Conservation (phyloP, 495 filamentous ascomycete species). For the Aspergillus hancockii region DNA sequence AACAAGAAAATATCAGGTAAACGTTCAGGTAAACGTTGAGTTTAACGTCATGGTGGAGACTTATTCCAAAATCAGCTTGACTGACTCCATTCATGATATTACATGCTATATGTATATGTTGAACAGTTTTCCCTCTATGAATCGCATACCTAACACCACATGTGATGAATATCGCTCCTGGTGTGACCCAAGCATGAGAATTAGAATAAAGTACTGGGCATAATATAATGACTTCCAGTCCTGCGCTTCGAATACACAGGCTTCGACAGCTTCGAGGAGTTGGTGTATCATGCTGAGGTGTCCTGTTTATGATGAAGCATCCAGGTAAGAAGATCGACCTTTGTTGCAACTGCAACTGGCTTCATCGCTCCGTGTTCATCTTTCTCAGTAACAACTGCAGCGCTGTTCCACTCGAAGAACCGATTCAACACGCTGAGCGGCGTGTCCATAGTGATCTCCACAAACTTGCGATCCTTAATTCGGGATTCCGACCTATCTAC, state of each 20-base stretch:
- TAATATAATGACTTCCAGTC: background rate
- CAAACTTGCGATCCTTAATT: slow-evolving; percentile 66
- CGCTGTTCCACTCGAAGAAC: slow-evolving; percentile 98
- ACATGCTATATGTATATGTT: too few relatives aligned
- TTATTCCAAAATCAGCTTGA: too few relatives aligned
- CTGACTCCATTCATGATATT: too few relatives aligned
- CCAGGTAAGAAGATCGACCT: slow-evolving; percentile 94
- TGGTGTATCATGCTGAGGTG: background rate
- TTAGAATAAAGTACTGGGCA: too few relatives aligned
- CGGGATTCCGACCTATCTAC: slow-evolving; percentile 16
- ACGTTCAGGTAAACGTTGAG: too few relatives aligned
- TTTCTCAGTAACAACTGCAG: slow-evolving; percentile 85
- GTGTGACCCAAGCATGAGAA: too few relatives aligned
- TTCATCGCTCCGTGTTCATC: slow-evolving; percentile 61
- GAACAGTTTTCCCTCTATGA: too few relatives aligned
- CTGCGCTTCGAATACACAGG: background rate
- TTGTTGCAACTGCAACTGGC: slow-evolving; percentile 89
- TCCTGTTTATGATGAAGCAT: slow-evolving; percentile 68
- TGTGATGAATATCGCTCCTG: too few relatives aligned
- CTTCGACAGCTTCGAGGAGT: background rate
- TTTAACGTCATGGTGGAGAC: too few relatives aligned
- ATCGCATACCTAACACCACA: too few relatives aligned
- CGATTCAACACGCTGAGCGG: slow-evolving; percentile 77
- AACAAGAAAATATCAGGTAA: too few relatives aligned
- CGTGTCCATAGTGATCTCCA: slow-evolving; percentile 92